phyloP scores from a whole-genome alignment of 257 asterid species.

The Voacanga thouarsii region DNA sequence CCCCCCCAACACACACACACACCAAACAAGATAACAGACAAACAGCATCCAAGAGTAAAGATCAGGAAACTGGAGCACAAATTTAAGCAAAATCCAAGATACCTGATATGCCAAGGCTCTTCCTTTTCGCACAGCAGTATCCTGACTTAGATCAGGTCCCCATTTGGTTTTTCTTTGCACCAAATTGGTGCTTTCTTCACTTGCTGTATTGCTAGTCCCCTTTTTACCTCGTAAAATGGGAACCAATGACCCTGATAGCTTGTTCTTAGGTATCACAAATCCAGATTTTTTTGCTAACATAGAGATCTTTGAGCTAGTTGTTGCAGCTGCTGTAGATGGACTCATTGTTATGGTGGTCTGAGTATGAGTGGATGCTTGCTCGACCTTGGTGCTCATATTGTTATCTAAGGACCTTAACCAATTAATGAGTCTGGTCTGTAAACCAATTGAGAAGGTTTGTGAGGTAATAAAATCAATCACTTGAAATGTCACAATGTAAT shows the following conservation, averaged over 20 bases:
- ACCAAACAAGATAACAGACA: not conserved
- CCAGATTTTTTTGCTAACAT: slow-evolving; percentile 67
- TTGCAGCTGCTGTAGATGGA: slow-evolving; percentile 44
- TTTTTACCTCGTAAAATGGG: slow-evolving; percentile 64
- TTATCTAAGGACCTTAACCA: slow-evolving; percentile 25
- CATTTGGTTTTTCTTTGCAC: slow-evolving; percentile 80
- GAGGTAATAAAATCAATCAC: not conserved
- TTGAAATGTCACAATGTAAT: not conserved
- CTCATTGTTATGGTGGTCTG: slow-evolving; percentile 35
- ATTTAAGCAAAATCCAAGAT: slow-evolving; percentile 10
- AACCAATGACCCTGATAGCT: slow-evolving; percentile 76
- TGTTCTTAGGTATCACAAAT: slow-evolving; percentile 89
- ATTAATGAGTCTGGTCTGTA: not conserved
- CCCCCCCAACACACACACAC: not conserved
- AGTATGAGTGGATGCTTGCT: slow-evolving; percentile 40
- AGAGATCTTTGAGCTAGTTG: slow-evolving; percentile 55
- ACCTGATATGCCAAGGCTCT: slow-evolving; percentile 91
- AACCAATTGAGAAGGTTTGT: not conserved
- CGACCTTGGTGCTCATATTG: slow-evolving; percentile 61
- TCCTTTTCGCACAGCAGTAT: slow-evolving; percentile 67
- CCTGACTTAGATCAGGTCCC: slow-evolving; percentile 82
- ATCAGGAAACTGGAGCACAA: not conserved
- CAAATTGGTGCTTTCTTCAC: slow-evolving; percentile 49
- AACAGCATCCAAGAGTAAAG: not conserved
- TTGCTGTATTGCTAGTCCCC: slow-evolving; percentile 44